Evolutionary conservation across 2,329 filamentous ascomycete species (phyloP).

Genomic region (Pyrenophora teres): DNA sequence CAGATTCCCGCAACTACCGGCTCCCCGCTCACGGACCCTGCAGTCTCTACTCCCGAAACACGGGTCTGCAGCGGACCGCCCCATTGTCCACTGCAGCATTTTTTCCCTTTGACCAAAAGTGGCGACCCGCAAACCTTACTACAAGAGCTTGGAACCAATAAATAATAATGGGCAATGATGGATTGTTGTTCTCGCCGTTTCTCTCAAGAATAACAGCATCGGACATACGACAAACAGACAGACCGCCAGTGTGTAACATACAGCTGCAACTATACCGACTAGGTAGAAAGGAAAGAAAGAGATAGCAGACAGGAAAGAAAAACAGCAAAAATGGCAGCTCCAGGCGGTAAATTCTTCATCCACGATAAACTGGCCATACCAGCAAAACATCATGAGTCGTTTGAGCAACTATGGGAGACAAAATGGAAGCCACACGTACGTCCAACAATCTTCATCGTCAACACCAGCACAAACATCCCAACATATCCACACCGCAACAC

Average conservation of each 20-base stretch:
- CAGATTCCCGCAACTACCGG: neutral
- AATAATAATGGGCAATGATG: neutral
- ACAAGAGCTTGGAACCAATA: neutral
- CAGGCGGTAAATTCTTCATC: slow-evolving; percentile 52
- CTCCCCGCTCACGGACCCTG: slow-evolving; percentile 15
- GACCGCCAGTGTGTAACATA: neutral
- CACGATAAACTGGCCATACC: slow-evolving; percentile 50
- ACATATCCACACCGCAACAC: neutral
- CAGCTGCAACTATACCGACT: neutral
- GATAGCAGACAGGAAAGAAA: neutral
- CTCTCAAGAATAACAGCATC: too few species aligned
- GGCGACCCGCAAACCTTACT: neutral
- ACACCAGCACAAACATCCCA: neutral
- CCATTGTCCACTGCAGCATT: slow-evolving; percentile 1
- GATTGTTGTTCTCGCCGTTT: too few species aligned
- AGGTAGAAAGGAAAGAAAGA: neutral
- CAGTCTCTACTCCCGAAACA: neutral
- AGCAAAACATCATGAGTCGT: slow-evolving; percentile 55
- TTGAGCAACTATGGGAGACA: slow-evolving; percentile 66
- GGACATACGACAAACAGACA: neutral
- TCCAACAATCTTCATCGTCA: neutral
- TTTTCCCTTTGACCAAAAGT: neutral
- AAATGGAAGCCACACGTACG: slow-evolving; percentile 73
- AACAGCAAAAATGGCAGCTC: slow-evolving; percentile 46
- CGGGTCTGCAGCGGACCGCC: slow-evolving; percentile 3